Base-by-base conservation (phyloP, 169 alveolate genomes). In the Cryptosporidium bovis region DNA sequence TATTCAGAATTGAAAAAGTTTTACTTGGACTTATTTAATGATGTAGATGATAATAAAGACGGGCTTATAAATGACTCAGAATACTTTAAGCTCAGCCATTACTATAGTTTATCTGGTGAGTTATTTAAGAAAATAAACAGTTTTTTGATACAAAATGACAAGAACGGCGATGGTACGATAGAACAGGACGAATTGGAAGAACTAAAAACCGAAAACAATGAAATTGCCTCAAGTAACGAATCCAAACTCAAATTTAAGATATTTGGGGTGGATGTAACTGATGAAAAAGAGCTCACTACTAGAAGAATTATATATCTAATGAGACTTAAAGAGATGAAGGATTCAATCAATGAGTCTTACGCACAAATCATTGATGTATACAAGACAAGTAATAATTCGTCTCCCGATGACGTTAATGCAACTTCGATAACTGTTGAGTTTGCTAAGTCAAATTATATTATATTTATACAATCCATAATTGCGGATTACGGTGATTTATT, bases 401-500 rank as follows among this genome's bases (percentile, higher is more conserved):
- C 44, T 2, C 62, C 56, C 10, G 62, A 10, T 1, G 71, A 60
- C 31, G 2, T 13, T 0, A 29, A 77, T 2, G 65, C 87, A n/a
- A 40, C 69, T 4, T 71, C 87, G 10, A 10, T 77, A 15, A 68
- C 87, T 40, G 31, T 44, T 27, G 71, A 77, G 13, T 77, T 77
- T 62, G 64, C 48, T 10, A 77, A 66, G 15, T 56, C 69, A 29
- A 77, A 77, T 50, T 60, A 60, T n/a, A 27, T 77, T 6, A 36
- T 77, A 58, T 77, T 58, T 50, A 60, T 77, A 34, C 87, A 77
- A 24, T 77, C 87, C 5, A 62, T 56, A 18, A 27, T 77, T 48
- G 51, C 71, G 8, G 87, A 77, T 16, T 77, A 77, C 24, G 87
- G 87, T n/a, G 87, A 77, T 27, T 58, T 77, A 15, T 77, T 77